Base-by-base conservation (phyloP, 1,139 yeast species). In the Diutina scorzettiae region DNA sequence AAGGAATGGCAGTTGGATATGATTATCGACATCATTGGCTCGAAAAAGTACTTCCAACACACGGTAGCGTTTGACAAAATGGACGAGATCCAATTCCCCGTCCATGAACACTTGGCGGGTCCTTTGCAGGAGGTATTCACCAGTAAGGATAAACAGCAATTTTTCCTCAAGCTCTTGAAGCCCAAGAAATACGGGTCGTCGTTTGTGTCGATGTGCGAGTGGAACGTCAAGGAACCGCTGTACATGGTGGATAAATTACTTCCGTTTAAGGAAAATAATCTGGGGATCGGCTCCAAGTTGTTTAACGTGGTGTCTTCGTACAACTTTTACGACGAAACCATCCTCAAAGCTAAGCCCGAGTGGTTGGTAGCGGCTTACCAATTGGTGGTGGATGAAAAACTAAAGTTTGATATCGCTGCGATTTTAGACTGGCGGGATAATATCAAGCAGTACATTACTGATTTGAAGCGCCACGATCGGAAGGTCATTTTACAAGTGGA, bases 1-100 rank as follows among this genome's bases (percentile, higher is more conserved):
- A 48, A 56, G 41, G 49, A 55, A 24, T 60, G 57, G 48, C 63
- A 63, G 44, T 52, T 66, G 41, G 73, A 69, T 48, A 48, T 60
- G 29, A 56, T 69, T 37, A 53, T 69, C 23, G 74, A 69, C 50
- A 60, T 69, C 18, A 54, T 63, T 25, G 74, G 74, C 17, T 55
- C 67, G 45, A 64, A 60, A 48, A 59, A 59, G 47, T 59, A 52
- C 49, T 63, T 69, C 46, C 71, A 67, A 44, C 49, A 56, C 27
- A 41, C 55, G 2, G 56, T 65, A 14, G 57, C 59, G 43, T 56
- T 60, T 45, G 51, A 53, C 24, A 55, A 54, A 41, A 52, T 68
- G 16, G 69, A 63, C 43, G 52, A 57, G 18, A 49, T 64, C 24
- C 51, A 56, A 16, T 55, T 66, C 39, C 71, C 71, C 8, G 59